Conservation (phyloP, 345 rosid species). For the Citropsis articulata region DNA sequence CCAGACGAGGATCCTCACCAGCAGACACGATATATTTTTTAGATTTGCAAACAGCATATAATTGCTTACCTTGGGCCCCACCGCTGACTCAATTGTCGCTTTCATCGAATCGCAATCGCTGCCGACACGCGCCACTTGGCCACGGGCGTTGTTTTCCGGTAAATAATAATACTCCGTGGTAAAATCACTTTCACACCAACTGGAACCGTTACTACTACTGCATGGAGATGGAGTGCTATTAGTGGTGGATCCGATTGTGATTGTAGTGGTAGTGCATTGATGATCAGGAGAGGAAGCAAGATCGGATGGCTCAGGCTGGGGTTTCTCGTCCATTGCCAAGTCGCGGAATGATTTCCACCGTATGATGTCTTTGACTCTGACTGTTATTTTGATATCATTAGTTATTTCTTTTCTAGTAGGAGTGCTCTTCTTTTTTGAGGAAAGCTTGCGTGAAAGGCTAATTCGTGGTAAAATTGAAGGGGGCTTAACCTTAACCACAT, state of each 20-base stretch:
- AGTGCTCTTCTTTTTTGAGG: constrained; percentile 21
- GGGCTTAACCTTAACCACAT: constrained; percentile 21
- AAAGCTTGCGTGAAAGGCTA: constrained; percentile 46
- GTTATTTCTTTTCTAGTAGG: constrained; percentile 3
- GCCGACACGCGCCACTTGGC: constrained; percentile 42
- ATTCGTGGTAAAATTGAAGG: constrained; percentile 43
- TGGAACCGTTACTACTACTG: constrained; percentile 44
- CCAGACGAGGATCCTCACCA: constrained; percentile 29
- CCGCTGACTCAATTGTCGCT: constrained; percentile 24
- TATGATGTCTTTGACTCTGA: constrained; percentile 72
- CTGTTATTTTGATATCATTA: constrained; percentile 14
- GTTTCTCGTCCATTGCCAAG: constrained; percentile 35
- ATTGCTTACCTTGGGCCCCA: constrained; percentile 58
- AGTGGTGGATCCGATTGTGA: constrained; percentile 43
- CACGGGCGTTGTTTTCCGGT: constrained; percentile 32
- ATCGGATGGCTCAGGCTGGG: constrained; percentile 26
- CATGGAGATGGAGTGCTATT: constrained; percentile 23
- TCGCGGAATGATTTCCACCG: constrained; percentile 85
- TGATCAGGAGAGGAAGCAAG: constrained; percentile 27
- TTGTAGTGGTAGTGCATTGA: constrained; percentile 36
- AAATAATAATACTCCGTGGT: constrained; percentile 60
- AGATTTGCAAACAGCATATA: constrained; percentile 15
- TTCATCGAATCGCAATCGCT: constrained; percentile 38
- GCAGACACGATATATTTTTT: constrained; percentile 37
- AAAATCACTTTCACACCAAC: constrained; percentile 88